Base-by-base conservation (phyloP, 129 eudicot species). In the Kitagawia praeruptora region DNA sequence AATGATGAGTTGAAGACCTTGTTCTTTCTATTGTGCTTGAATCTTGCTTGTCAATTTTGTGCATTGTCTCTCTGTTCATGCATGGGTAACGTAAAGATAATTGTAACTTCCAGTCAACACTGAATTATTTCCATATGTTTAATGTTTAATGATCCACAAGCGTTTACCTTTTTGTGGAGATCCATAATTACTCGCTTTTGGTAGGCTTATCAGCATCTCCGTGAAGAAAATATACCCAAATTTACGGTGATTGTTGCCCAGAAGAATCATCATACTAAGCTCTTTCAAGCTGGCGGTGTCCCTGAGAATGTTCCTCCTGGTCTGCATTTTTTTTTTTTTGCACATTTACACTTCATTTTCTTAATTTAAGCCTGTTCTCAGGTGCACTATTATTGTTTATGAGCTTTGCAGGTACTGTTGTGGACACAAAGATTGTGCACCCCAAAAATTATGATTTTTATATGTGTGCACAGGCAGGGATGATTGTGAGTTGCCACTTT, bases 241-340 rank as follows among this genome's bases (percentile, higher is more conserved):
- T 92, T 95, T 87, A 95, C 97, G 5, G 87, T 95, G 81, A 88
- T 95, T 74, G 91, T 95, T 75, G 99, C 96, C 49, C 99, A 95
- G 76, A 95, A 95, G 86, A 92, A 87, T 77, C 97, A 95, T 80
- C 90, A 89, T 76, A 92, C 96, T 4, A 90, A 86, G 80, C 73
- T 95, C 31, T 95, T 95, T 79, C 91, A 87, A 86, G 87, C 87
- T 63, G 86, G 83, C 64, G 82, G 83, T 46, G 85, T 81, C 76
- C 48, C 87, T 45, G 94, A 89, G 51, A 95, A 95, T 86, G 96
- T 90, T 72, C 99, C 97, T 4, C 78, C 97, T 40, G 97, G 99
- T 92, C 40, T 78, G 91, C 81, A 39, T 0, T 45, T 46, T 54
- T 12, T 54, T 12, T 1, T 75, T 42, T 42, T 45, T 7, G 12